Base-by-base conservation (phyloP, 2,329 filamentous ascomycete genomes). In the Sclerotiophoma versabilis region DNA sequence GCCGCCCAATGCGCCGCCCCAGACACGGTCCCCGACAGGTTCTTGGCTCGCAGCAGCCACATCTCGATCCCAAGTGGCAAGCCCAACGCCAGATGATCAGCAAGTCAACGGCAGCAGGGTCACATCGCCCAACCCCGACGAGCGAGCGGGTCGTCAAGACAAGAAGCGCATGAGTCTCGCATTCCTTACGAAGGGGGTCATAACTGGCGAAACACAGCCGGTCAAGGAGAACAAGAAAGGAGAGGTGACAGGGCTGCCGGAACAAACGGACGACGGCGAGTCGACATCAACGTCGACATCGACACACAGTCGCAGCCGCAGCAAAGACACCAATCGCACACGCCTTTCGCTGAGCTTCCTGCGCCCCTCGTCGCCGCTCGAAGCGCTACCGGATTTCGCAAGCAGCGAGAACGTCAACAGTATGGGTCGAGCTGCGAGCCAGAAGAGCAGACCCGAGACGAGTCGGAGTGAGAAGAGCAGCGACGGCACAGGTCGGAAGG, bases 401-500 rank as follows among this genome's bases (percentile, higher is more conserved):
- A 55, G 43, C 11, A 39, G 43, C 20, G 60, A 62, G 34, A 42
- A 50, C 34, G 46, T 50, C 15, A 44, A 52, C 41, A 43, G 27
- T 37, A 38, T 54, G 17, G 49, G 33, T 10, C 29, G 39, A 32
- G 26, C 43, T 5, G 42, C 59, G 23, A 72, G 70, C 30, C 60
- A 68, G 27, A 57, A 55, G 17, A 62, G 56, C 11, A 56, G 69
- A 11, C 69, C 70, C 1, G 63, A 67, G 15, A 75, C 70, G 1
- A 59, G 68, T 44, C 73, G 69, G 55, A 79, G 75, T 30, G 68
- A 72, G 33, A 73, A 81, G 36, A 78, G 74, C 43, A 69, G 73
- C 23, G 68, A 78, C 30, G 71, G 75, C 50, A 81, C 81, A 22
- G 53, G 59, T 46, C 83, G 84, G 12, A 72, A 63, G 26, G 66